Base-by-base conservation (phyloP, 176 grass and related monocot genomes). In the Aegilops longissima region DNA sequence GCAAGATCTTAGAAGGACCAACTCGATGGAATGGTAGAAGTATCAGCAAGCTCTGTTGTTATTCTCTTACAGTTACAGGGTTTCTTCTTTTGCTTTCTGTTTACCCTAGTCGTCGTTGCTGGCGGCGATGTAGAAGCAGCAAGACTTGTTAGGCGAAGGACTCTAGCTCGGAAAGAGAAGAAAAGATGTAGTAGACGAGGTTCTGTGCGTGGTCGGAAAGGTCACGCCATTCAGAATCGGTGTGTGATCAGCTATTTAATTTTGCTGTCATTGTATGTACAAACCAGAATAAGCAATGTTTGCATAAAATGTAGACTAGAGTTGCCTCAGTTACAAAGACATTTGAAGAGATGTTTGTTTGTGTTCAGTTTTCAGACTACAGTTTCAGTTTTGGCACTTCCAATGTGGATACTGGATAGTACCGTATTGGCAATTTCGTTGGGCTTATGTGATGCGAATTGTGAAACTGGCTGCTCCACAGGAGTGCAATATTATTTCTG, bases 11-110 rank as follows among this genome's bases (percentile, higher is more conserved):
- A 84, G 92, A 85, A 91, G 96, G 83, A 94, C 88, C 71, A 87
- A 87, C 40, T 98, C 96, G 20, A 81, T 92, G 90, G 81, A 95
- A 79, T 96, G 92, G 93, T 98, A 98, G 92, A 81, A 25, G 34
- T 73, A 66, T 87, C 42, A 29, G 58, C 25, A 62, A 88, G 33
- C 40, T 80, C 20, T 78, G 78, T 71, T 82, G 38, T 77, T 70
- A 76, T 29, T 70, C 34, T 72, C 86, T 86, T 90, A 73, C 74
- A 82, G 72, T 63, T 77, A 77, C 51, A 81, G 27, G 62, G 47
- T 77, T 88, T 77, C 7, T 77, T 66, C 71, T 44, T 76, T 45
- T 21, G 16, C 80, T 85, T 85, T 81, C 5, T 80, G 71, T 81
- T 47, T 84, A n/a, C 54, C 45, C 51, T 80, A 77, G 70, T 65